Percentiles rank a stretch among this genome's conserved stretches.
phyloP scores from a whole-genome alignment of 306 rosid genomes.

The Rubus parviflorus region DNA sequence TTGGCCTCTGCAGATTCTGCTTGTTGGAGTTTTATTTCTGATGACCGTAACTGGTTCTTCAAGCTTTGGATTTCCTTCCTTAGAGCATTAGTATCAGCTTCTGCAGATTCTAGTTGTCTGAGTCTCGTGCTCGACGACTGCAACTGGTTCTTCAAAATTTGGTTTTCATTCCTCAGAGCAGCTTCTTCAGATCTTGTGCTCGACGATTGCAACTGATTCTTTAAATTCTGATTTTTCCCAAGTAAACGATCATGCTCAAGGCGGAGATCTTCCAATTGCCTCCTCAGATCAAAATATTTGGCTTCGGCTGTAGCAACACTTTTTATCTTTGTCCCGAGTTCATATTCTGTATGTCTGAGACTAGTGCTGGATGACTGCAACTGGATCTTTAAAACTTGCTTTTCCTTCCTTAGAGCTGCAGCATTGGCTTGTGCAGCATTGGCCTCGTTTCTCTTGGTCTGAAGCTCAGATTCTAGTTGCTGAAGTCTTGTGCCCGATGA shows the following conservation, averaged over 20 bases:
- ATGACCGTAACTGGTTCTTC: background rate
- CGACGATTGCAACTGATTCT: slow-evolving; percentile 47
- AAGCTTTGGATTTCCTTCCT: background rate
- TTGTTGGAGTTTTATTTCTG: background rate
- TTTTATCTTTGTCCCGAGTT: background rate
- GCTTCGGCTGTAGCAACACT: background rate
- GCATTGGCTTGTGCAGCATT: background rate
- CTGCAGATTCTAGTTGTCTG: background rate
- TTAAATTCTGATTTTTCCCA: slow-evolving; percentile 71
- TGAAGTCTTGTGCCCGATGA: background rate
- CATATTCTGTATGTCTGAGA: background rate
- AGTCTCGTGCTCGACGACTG: background rate
- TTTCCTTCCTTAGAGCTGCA: background rate
- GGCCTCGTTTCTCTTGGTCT: background rate
- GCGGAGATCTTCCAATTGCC: slow-evolving; percentile 78
- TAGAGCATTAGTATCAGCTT: background rate
- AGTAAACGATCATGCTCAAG: slow-evolving; percentile 80
- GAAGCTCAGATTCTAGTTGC: background rate
- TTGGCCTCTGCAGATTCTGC: background rate
- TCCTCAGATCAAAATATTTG: background rate
- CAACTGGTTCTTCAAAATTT: background rate
- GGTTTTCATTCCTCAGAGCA: background rate
- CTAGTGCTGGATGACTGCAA: background rate
- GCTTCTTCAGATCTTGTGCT: background rate
- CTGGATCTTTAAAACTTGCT: background rate